Evolutionary conservation across 192 early-diverging fungal genomes (phyloP).

Genomic region (Entophlyctis luteolus): DNA sequence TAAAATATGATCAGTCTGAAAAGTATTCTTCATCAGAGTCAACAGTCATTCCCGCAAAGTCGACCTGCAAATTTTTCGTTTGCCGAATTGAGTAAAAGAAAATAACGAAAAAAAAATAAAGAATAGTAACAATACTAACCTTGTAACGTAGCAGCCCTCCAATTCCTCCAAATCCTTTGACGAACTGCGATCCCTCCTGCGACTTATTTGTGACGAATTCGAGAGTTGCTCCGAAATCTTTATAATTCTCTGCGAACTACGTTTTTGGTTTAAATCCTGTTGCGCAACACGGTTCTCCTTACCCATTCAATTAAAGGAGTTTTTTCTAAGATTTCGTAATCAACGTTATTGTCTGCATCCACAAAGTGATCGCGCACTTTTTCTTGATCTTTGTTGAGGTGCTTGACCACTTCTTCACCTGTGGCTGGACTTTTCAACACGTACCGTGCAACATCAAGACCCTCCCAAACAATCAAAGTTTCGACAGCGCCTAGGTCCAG

Average conservation of each 20-base stretch:
- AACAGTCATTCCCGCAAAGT: conserved; percentile 30
- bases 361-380: conserved; percentile 69
- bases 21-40: conserved; percentile 56
- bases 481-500: conserved; percentile 97
- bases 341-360: conserved; percentile 59
- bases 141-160: conserved; percentile 95
- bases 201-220: conserved; percentile 97
- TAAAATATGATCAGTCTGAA: conserved; percentile 49
- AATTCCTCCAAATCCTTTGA: conserved; percentile 98
- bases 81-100: background rate
- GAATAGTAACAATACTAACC: too few species aligned
- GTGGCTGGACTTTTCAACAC: conserved; percentile 71
- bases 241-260: conserved; percentile 90
- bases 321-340: conserved; percentile 79
- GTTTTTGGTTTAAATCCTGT: too few species aligned
- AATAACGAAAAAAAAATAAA: background rate
- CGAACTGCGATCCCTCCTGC: conserved; percentile 95
- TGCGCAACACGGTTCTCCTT: too few species aligned
- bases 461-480: conserved; percentile 96
- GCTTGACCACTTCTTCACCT: conserved; percentile 62
- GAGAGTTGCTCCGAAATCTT: conserved; percentile 87
- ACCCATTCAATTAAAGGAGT: conserved; percentile 90
- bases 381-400: conserved; percentile 84
- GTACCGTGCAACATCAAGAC: conserved; percentile 76
- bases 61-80: conserved; percentile 15